These are phyloP conservation scores for Colletotrichum siamense DNA, from an alignment of 2,329 filamentous ascomycete species.

Conservation along the genomic window DNA sequence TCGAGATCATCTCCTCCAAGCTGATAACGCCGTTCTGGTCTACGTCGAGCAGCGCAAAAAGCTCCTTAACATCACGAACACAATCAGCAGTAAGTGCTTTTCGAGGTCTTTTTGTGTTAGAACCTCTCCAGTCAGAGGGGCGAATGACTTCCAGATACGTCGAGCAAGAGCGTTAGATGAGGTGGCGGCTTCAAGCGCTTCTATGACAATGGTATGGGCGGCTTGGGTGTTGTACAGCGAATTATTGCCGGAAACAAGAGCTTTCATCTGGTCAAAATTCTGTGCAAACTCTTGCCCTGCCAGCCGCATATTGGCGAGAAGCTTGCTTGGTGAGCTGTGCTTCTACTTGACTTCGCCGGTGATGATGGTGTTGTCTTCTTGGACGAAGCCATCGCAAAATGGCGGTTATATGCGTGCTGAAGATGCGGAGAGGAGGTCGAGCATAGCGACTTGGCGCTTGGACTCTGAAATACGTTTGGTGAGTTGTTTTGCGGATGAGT, in stretches of 20 bases:
- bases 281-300: neutral
- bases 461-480: neutral
- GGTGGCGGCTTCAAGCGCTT: neutral
- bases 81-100: neutral
- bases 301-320: neutral
- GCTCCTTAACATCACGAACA: neutral
- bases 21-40: conserved; percentile 4
- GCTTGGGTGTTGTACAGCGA: conserved; percentile 5
- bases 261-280: conserved; percentile 1
- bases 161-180: neutral
- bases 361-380: conserved; percentile 3
- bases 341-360: neutral
- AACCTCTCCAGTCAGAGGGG: neutral
- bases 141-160: conserved; percentile 2
- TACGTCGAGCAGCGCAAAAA: neutral
- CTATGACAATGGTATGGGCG: conserved; percentile 1
- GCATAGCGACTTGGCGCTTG: neutral
- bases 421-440: neutral
- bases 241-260: neutral
- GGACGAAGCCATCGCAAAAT: too few relatives aligned
- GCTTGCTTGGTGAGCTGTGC: conserved; percentile 9
- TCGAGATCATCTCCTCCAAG: conserved; percentile 1
- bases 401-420: neutral
- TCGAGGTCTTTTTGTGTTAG: neutral
- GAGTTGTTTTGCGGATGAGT: conserved; percentile 4